These are phyloP conservation scores for Amanita brunnescens DNA, from an alignment of 768 basidiomycete species.

Conservation along the genomic window DNA sequence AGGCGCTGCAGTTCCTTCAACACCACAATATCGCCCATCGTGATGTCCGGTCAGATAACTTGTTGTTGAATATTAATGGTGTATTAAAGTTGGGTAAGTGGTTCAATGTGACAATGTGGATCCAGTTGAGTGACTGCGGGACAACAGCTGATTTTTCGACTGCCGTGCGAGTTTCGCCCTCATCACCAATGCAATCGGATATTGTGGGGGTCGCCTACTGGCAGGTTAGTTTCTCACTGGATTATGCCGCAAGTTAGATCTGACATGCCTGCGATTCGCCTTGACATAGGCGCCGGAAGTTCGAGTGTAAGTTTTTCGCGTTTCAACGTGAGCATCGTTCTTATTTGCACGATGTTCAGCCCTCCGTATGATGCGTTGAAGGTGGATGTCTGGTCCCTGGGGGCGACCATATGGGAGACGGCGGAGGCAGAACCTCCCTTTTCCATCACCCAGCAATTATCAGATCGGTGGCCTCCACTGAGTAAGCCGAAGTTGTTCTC, in stretches of 20 bases:
- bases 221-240: constrained; percentile 44
- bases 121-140: not conserved
- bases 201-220: constrained; percentile 69
- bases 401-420: constrained; percentile 80
- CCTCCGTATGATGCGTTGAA: constrained; percentile 66
- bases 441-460: constrained; percentile 44
- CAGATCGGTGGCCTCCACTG: constrained; percentile 59
- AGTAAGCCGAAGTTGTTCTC: constrained; percentile 52
- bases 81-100: constrained; percentile 69
- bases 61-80: constrained; percentile 61
- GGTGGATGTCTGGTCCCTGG: constrained; percentile 75
- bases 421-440: constrained; percentile 72
- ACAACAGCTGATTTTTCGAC: constrained; percentile 70
- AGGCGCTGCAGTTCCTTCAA: constrained; percentile 60
- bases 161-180: constrained; percentile 51
- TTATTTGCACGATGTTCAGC: constrained; percentile 22
- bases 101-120: not conserved
- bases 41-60: constrained; percentile 78
- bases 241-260: not conserved
- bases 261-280: constrained; percentile 12
- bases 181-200: constrained; percentile 44
- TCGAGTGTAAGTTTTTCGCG: constrained; percentile 41
- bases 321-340: not conserved
- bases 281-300: constrained; percentile 57
- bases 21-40: constrained; percentile 66